A percentile compares a stretch with the other conserved stretches of the same genome.
Conservation (phyloP, 331 rosid species). For the Prunus yedoensis region DNA sequence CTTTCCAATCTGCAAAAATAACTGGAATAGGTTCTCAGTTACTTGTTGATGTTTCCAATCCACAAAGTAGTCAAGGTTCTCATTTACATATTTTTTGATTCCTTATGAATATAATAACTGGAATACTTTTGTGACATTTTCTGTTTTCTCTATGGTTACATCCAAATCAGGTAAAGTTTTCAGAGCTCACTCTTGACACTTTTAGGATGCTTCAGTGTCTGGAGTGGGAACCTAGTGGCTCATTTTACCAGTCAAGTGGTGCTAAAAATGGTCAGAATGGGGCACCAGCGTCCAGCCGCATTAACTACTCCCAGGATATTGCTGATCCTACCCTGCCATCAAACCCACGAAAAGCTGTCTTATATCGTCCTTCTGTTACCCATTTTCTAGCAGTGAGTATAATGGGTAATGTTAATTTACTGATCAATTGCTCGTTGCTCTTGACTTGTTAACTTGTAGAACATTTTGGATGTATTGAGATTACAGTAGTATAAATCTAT, state of each 20-base stretch:
- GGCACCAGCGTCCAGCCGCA: slow-evolving; percentile 54
- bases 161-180: slow-evolving; percentile 72
- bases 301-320: slow-evolving; percentile 71
- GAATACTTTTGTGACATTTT: not conserved
- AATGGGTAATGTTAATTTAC: not conserved
- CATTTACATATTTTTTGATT: not conserved
- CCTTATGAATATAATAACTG: not conserved
- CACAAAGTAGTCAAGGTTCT: not conserved
- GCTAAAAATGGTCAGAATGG: slow-evolving; percentile 70
- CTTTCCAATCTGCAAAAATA: not conserved
- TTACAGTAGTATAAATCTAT: not conserved
- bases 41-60: not conserved
- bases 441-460: not conserved
- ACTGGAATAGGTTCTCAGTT: not conserved
- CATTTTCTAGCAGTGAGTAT: slow-evolving; percentile 91
- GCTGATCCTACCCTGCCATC: slow-evolving; percentile 87
- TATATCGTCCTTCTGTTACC: slow-evolving; percentile 78
- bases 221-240: slow-evolving; percentile 99
- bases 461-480: not conserved
- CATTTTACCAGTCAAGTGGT: slow-evolving; percentile 62
- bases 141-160: slow-evolving; percentile 8
- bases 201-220: slow-evolving; percentile 94
- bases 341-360: slow-evolving; percentile 88
- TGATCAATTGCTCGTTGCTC: not conserved
- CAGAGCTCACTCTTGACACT: slow-evolving; percentile 90